A percentile compares a stretch with the other conserved stretches of the same genome.
These are phyloP conservation scores for Ceratobasidium sp. DNA, from an alignment of 1,284 basidiomycete genomes.

Conservation along the genomic window DNA sequence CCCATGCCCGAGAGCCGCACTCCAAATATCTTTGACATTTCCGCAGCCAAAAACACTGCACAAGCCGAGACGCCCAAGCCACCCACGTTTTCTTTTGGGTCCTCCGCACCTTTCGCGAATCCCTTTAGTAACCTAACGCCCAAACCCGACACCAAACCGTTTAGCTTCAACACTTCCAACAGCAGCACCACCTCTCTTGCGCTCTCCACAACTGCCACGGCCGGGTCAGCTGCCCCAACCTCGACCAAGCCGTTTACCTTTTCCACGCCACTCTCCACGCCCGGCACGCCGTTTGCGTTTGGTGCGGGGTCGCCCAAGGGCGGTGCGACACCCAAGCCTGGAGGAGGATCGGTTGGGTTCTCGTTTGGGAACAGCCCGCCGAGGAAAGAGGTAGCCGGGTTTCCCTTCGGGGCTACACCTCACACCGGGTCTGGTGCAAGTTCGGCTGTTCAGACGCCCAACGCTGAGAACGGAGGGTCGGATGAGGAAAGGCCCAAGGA, in stretches of 20 bases:
- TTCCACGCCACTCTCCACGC: slow-evolving; percentile 31
- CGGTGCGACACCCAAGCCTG: slow-evolving; percentile 16
- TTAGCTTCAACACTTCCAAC: slow-evolving; percentile 38
- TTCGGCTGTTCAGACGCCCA: slow-evolving; percentile 23
- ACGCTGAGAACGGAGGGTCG: slow-evolving; percentile 11
- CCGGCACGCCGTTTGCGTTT: slow-evolving; percentile 39
- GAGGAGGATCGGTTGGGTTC: slow-evolving; percentile 29
- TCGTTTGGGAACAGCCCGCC: slow-evolving; percentile 38
- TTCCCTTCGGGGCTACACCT: slow-evolving; percentile 23
- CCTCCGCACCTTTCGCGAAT: slow-evolving; percentile 10
- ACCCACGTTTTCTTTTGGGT: slow-evolving; percentile 41
- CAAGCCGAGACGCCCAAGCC: slow-evolving; percentile 35
- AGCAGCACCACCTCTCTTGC: slow-evolving; percentile 3
- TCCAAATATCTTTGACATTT: slow-evolving; percentile 21
- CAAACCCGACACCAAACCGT: slow-evolving; percentile 32
- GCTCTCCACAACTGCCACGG: slow-evolving; percentile 18
- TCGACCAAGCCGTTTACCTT: slow-evolving; percentile 24
- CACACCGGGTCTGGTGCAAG: slow-evolving; percentile 1
- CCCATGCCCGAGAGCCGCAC: slow-evolving; percentile 26
- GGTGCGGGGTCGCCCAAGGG: slow-evolving; percentile 36
- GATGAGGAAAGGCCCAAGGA: slow-evolving; percentile 34
- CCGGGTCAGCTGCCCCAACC: slow-evolving; percentile 6
- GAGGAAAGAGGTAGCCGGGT: slow-evolving; percentile 18
- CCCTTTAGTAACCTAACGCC: slow-evolving; percentile 35
- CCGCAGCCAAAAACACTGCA: slow-evolving; percentile 11